Conservation (phyloP, 2,329 filamentous ascomycete species). For the Trichoderma guizhouense region DNA sequence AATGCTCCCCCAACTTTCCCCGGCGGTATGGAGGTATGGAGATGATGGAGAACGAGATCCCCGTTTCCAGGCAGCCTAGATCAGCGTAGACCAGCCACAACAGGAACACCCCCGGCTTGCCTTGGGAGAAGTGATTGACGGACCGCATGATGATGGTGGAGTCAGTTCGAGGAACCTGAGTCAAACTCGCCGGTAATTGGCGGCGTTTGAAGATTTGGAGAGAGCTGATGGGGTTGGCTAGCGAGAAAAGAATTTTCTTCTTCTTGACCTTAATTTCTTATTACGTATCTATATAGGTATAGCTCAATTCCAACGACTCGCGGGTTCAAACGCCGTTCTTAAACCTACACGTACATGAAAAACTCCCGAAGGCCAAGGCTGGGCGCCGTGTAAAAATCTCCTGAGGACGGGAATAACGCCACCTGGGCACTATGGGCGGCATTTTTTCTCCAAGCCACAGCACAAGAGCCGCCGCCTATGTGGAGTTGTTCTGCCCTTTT, state of each 20-base stretch:
- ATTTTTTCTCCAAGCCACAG: background rate
- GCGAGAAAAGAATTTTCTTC: conserved; percentile 4
- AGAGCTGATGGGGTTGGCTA: background rate
- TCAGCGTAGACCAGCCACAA: conserved; percentile 2
- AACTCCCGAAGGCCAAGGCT: background rate
- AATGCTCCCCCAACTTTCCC: conserved; percentile 14
- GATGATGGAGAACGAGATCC: conserved; percentile 9
- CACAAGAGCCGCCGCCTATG: conserved; percentile 1
- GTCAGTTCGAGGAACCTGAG: background rate
- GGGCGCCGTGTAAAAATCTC: background rate
- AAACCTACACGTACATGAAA: background rate
- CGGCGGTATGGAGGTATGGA: conserved; percentile 7
- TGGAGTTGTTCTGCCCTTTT: background rate
- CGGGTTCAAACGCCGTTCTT: background rate
- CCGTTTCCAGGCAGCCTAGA: conserved; percentile 10
- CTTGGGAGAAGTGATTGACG: background rate
- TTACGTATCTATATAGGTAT: background rate
- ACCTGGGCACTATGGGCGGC: background rate
- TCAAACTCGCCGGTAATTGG: background rate
- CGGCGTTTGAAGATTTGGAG: background rate
- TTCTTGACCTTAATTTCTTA: background rate
- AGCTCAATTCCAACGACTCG: background rate
- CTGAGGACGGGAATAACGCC: background rate
- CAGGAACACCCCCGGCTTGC: background rate
- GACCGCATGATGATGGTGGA: conserved; percentile 3